Evolutionary conservation across 176 grass and related monocot genomes (phyloP), one percentile per base, ranked within the genome.

Genomic region (Poa annua): DNA sequence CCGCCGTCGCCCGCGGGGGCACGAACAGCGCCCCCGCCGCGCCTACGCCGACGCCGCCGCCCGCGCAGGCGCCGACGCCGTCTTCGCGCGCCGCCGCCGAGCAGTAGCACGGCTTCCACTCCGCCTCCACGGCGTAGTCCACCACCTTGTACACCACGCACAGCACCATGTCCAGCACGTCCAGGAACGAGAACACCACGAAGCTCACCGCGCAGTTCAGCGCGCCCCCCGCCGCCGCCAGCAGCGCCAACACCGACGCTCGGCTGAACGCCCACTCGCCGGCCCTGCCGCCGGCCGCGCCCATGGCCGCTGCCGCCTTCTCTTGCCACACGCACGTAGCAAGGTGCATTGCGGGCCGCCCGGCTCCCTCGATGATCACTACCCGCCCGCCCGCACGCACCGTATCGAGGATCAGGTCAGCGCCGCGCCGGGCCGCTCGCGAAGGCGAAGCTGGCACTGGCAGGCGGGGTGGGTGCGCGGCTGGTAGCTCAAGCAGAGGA

Each of bases 51-150:
- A 36, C 35, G 19, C 6, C 62, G 1, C 20, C 38, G 25, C 57
- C 15, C 13, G 6, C 64, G 79, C 17, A 14, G 9, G 0, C 25
- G 11, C 3, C 71, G 3, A 2, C 24, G 54, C 42, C 85, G 19
- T 17, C 44, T 22, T 69, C 68, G 9, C 75, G 9, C 51, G 83
- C 22, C 12, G 76, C 66, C 2, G 92, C 71, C 0, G 88, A 74
- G 88, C 96, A 98, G 89, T 98, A 98, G 84, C 96, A 98, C 11
- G 90, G 63, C 90, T 92, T 98, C 96, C 96, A 95, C 86, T 98
- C 92, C 3, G 92, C 85, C 80, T 98, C 92, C 35, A 91, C 82
- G 19, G 87, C 85, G 65, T 98, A 95, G 63, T 98, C 96, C 20
- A 95, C 85, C 20, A 98, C 39, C 87, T 98, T 98, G 89, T 95